These are phyloP conservation scores for Coemansia furcata DNA, from an alignment of 192 early-diverging fungal genomes.

Conservation along the genomic window DNA sequence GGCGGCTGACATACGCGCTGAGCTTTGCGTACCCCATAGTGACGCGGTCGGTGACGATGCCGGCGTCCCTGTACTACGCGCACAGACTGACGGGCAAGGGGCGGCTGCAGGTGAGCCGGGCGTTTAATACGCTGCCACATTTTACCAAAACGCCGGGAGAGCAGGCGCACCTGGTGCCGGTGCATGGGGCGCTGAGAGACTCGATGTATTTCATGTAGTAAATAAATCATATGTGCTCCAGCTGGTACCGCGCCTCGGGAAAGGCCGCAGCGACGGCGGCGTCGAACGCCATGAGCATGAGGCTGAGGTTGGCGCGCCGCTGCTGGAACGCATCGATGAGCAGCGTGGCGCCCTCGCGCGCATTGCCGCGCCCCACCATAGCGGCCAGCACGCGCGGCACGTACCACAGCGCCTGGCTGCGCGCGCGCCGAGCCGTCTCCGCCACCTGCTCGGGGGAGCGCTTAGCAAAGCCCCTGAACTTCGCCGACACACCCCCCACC, in stretches of 20 bases:
- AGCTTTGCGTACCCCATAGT: slow-evolving; percentile 34
- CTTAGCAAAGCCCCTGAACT: slow-evolving; percentile 6
- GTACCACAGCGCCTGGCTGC: slow-evolving; percentile 57
- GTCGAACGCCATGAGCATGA: slow-evolving; percentile 76
- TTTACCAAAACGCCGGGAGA: neutral
- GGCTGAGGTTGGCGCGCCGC: slow-evolving; percentile 70
- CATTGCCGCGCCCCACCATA: slow-evolving; percentile 84
- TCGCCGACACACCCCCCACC: neutral
- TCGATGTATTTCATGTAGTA: slow-evolving; percentile 40
- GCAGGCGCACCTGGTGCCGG: slow-evolving; percentile 12
- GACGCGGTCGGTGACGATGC: slow-evolving; percentile 22
- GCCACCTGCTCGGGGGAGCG: slow-evolving; percentile 13
- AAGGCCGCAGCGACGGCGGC: slow-evolving; percentile 68
- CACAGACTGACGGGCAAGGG: slow-evolving; percentile 35
- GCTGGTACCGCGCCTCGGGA: slow-evolving; percentile 58
- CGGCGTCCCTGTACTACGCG: slow-evolving; percentile 41
- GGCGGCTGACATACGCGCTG: slow-evolving; percentile 20
- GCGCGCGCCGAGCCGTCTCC: slow-evolving; percentile 45
- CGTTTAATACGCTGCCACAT: slow-evolving; percentile 8
- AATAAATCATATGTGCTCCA: slow-evolving; percentile 1
- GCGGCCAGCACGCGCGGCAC: slow-evolving; percentile 68
- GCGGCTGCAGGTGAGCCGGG: slow-evolving; percentile 18
- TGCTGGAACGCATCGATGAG: slow-evolving; percentile 75
- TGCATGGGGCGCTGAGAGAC: slow-evolving; percentile 22
- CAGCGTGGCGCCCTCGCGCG: slow-evolving; percentile 67